Percentiles rank a stretch among this genome's conserved stretches.
phyloP scores from a whole-genome alignment of 2,329 filamentous ascomycete genomes.

The Botrytis pseudocinerea region DNA sequence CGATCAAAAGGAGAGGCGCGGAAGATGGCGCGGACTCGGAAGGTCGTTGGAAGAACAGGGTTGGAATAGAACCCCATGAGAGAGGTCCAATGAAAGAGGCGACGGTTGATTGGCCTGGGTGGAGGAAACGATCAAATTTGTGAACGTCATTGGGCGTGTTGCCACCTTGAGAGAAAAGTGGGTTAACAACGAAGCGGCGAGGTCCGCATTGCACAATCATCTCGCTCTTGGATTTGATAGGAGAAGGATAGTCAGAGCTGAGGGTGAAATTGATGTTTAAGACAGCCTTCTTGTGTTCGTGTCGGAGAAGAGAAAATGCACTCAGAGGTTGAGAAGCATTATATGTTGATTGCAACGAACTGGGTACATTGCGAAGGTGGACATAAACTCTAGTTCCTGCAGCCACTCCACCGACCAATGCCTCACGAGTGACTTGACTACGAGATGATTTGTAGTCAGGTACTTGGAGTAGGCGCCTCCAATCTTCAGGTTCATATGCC shows the following conservation, averaged over 20 bases:
- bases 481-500: conserved; percentile 85
- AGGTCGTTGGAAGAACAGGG: conserved; percentile 77
- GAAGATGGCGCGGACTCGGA: conserved; percentile 48
- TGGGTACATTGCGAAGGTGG: conserved; percentile 63
- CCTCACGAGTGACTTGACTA: conserved; percentile 75
- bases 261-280: conserved; percentile 89
- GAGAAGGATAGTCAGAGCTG: conserved; percentile 70
- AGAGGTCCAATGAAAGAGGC: conserved; percentile 88
- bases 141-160: conserved; percentile 95
- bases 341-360: conserved; percentile 54
- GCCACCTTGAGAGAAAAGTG: conserved; percentile 85
- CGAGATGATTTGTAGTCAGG: conserved; percentile 87
- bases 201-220: conserved; percentile 89
- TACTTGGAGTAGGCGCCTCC: conserved; percentile 81
- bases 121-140: conserved; percentile 90
- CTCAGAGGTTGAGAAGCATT: conserved; percentile 62
- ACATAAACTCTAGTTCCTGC: conserved; percentile 82
- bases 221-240: conserved; percentile 89
- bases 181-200: conserved; percentile 82
- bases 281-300: conserved; percentile 91
- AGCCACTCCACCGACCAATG: conserved; percentile 81
- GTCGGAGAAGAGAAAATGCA: conserved; percentile 83
- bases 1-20: conserved; percentile 68
- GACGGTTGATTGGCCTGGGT: conserved; percentile 86
- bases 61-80: conserved; percentile 89